Percentiles rank a stretch among this genome's conserved stretches.
These are phyloP conservation scores for Rhynchospora breviuscula DNA, from an alignment of 176 grass and related monocot species.

Conservation along the genomic window DNA sequence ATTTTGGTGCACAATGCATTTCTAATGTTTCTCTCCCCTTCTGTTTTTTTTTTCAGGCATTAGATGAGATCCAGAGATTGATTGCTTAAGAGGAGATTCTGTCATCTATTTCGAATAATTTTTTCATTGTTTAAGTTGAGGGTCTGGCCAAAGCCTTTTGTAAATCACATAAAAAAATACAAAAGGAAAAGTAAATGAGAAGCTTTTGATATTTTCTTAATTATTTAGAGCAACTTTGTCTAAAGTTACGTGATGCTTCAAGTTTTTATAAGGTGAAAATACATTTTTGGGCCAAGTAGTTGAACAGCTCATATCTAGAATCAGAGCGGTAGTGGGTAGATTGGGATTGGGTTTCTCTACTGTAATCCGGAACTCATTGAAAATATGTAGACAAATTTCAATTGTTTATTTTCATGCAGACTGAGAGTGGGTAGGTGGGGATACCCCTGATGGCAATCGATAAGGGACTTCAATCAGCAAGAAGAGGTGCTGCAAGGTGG, in stretches of 20 bases:
- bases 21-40: slow-evolving; percentile 20
- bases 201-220: neutral
- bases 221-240: neutral
- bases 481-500: too few relatives aligned
- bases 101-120: neutral
- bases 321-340: too few relatives aligned
- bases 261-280: neutral
- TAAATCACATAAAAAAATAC: neutral
- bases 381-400: too few relatives aligned
- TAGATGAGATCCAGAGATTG: slow-evolving; percentile 54
- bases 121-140: neutral
- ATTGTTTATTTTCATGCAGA: too few relatives aligned
- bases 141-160: neutral
- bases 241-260: neutral
- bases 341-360: too few relatives aligned
- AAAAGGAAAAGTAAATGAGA: neutral
- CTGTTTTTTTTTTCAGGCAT: slow-evolving; percentile 32
- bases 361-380: too few relatives aligned
- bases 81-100: slow-evolving; percentile 9
- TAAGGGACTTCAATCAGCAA: too few relatives aligned
- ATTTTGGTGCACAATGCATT: neutral
- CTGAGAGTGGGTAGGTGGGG: too few relatives aligned
- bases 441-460: too few relatives aligned
- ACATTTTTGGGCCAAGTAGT: neutral
- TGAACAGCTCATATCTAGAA: neutral